Base-by-base conservation (phyloP, 2,329 filamentous ascomycete species). In the Setomelanomma holmii region DNA sequence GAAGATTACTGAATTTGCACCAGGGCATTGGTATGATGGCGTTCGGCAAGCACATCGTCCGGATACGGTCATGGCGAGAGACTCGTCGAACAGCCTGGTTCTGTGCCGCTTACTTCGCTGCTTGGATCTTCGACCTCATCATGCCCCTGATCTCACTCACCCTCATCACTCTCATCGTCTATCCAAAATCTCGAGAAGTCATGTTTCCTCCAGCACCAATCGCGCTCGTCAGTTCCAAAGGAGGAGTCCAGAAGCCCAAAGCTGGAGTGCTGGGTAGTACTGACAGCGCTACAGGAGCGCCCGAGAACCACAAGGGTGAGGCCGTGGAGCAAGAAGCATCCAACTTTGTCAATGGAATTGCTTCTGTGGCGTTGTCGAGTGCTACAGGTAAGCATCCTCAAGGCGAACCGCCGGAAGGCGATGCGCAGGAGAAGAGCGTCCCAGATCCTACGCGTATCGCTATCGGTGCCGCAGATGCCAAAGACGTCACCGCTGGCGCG, bases 251-350 rank as follows among this genome's bases (percentile, higher is more conserved):
- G 71, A 93, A 89, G 63, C 90, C 90, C 0, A 85, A 86, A 44
- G 84, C 90, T 2, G 90, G 90, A 1, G 85, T 91, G 0, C 76
- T 95, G 0, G 91, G 89, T 1, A 91, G 88, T 17, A 84, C 87
- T 22, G 89, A 91, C 53, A 91, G 88, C 50, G 82, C 89, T 0
- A 96, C 91, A 0, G 91, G 91, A 1, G 91, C 91, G 0, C 88
- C 90, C 0, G 90, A 96, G 70, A 90, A 91, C 60, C 85, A 91
- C 75, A 88, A 91, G 68, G 91, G 91, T 21, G 90, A 95, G 70
- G 89, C 90, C 0, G 89, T 91, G 1, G 91, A 96, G 70, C 85
- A 89, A 55, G 91, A 96, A 71, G 91, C 91, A 1, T 88, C 84
- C 62, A 93, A 91, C 68, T 88, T 96, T 56, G 87, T 95, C 52